Percentiles rank a stretch among this genome's conserved stretches.
Evolutionary conservation across 345 rosid species (phyloP).

Genomic region (Salix arbutifolia): DNA sequence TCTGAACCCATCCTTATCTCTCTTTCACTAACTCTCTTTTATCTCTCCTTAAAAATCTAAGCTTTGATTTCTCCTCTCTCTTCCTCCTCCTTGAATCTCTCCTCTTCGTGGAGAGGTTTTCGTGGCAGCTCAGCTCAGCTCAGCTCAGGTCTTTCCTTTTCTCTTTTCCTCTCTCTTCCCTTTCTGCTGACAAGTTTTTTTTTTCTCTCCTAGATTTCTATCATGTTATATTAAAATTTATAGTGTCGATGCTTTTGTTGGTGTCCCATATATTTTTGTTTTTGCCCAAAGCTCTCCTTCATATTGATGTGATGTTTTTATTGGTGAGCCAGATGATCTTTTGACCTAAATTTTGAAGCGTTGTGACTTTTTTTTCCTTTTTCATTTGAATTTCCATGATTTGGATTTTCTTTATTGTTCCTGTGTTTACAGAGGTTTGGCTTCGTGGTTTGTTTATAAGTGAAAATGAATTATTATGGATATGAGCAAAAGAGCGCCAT

Average conservation of each 20-base stretch:
- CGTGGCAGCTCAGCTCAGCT: constrained; percentile 4
- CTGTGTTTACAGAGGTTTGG: not conserved
- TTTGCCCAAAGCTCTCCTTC: not conserved
- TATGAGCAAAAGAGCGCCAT: constrained; percentile 35
- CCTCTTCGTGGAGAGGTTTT: constrained; percentile 25
- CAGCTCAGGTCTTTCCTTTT: constrained; percentile 11
- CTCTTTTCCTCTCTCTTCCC: not conserved
- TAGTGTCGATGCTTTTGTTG: not conserved
- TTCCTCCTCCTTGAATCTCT: constrained; percentile 15
- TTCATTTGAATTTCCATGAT: not conserved
- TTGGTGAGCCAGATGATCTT: not conserved
- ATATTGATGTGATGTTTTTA: not conserved
- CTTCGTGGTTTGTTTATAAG: constrained; percentile 8
- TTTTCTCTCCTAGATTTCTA: too few relatives aligned
- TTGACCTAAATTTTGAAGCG: not conserved
- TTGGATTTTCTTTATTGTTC: not conserved
- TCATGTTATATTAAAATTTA: not conserved
- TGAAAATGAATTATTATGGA: constrained; percentile 23
- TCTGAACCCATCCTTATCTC: not conserved
- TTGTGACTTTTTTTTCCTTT: not conserved
- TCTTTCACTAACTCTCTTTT: not conserved
- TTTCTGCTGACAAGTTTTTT: not conserved
- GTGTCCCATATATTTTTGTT: not conserved
- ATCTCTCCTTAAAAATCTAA: not conserved
- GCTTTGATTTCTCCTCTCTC: not conserved